These are phyloP conservation scores for Monosporascus sp. DNA, from an alignment of 2,329 filamentous ascomycete genomes.

Conservation along the genomic window DNA sequence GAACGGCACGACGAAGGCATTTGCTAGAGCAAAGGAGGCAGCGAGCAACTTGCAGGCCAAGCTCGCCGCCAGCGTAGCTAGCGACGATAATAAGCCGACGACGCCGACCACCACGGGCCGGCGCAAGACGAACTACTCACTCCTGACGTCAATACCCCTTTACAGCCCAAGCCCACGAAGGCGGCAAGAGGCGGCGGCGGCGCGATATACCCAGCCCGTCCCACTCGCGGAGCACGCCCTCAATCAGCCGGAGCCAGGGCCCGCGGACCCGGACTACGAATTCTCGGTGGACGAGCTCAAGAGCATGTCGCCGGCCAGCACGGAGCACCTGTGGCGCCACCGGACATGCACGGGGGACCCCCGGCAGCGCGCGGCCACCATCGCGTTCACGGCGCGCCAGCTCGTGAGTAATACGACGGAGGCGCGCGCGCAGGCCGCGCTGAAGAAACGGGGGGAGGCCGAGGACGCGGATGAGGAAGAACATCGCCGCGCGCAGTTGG, in stretches of 20 bases:
- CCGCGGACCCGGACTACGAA: neutral
- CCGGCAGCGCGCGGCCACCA: neutral
- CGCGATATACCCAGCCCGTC: neutral
- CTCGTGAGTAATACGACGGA: neutral
- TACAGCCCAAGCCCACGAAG: too few species aligned
- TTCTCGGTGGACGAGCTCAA: neutral
- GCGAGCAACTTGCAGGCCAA: too few species aligned
- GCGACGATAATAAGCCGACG: too few species aligned
- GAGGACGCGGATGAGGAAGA: too few species aligned
- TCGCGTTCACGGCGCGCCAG: neutral
- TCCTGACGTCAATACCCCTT: too few species aligned
- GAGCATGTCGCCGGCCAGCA: neutral
- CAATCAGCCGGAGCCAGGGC: neutral
- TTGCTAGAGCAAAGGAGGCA: too few species aligned
- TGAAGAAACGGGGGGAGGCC: neutral
- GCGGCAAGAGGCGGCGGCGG: neutral
- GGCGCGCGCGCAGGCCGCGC: neutral
- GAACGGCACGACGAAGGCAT: too few species aligned
- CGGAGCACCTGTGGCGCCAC: neutral
- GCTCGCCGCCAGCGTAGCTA: too few species aligned
- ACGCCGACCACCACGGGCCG: too few species aligned
- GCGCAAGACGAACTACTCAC: too few species aligned
- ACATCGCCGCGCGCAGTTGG: neutral
- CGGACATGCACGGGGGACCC: too few species aligned
- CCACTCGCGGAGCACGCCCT: neutral